Conservation (phyloP, 495 filamentous ascomycete species). For the Beverwykella pulmonaria region DNA sequence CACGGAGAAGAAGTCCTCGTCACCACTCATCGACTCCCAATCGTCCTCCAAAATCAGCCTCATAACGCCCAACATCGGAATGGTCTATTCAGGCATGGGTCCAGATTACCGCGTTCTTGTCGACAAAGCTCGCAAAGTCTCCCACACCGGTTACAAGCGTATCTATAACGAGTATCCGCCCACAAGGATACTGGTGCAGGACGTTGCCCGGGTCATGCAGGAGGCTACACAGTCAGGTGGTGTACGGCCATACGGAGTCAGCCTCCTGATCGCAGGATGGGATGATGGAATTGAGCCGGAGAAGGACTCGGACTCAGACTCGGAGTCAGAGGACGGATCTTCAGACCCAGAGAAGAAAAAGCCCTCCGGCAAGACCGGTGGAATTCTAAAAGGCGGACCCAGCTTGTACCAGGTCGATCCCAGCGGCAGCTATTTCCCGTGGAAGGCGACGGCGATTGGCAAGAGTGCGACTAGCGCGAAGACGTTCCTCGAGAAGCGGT, state of each 20-base stretch:
- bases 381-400: constrained; percentile 91
- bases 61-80: constrained; percentile 98
- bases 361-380: constrained; percentile 79
- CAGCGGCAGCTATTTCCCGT: constrained; percentile 94
- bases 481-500: constrained; percentile 98
- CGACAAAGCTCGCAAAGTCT: constrained; percentile 96
- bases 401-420: constrained; percentile 99
- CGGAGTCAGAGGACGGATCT: constrained; percentile 40
- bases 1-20: constrained; percentile 99
- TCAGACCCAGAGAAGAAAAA: constrained; percentile 68
- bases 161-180: constrained; percentile 99
- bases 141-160: constrained; percentile 99
- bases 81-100: constrained; percentile 99
- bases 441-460: constrained; percentile 98
- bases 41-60: constrained; percentile 97
- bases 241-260: constrained; percentile 97
- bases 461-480: constrained; percentile 98
- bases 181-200: constrained; percentile 96
- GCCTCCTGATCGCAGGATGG: constrained; percentile 93
- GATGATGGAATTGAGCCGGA: constrained; percentile 93
- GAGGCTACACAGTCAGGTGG: constrained; percentile 97
- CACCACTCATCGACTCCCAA: constrained; percentile 87
- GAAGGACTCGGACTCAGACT: constrained; percentile 52
- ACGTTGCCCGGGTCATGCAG: constrained; percentile 97
- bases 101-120: constrained; percentile 97